Base-by-base conservation (phyloP, 441 rosid species). In the Theobroma grandiflorum region DNA sequence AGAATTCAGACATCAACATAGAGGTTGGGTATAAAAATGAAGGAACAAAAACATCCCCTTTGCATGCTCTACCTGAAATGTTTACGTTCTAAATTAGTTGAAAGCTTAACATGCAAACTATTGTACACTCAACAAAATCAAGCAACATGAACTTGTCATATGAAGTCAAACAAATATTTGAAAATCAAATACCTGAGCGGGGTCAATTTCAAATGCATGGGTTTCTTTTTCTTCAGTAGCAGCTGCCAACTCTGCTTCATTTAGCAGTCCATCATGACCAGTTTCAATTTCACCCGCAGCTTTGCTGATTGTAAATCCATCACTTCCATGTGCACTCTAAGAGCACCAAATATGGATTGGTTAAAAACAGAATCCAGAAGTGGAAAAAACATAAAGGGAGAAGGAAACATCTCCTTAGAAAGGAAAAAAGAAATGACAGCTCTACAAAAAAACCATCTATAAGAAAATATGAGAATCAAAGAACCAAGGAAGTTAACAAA, bases 151-250 rank as follows among this genome's bases (percentile, higher is more conserved):
- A 77, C 52, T 52, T 15, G 10, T 64, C 35, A 59, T 26, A 52
- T 2, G 20, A 72, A 53, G 33, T 63, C 14, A 59, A 72, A 38
- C 35, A 42, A 63, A 50, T 38, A 78, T 35, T 18, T 22, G 43
- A 45, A 31, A 50, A 42, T 18, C 71, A 5, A 72, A 14, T 57
- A 87, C 87, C 94, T 91, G 98, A 75, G 97, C 74, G 74, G 98
- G 99, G 76, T 93, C 94, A 45, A 95, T 81, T 84, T 96, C 98
- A 89, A 94, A 93, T 22, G 97, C 87, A 81, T 91, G 98, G 57
- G 98, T 94, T 87, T 95, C 97, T 85, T 92, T 97, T 57, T 95
- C 98, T 88, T 97, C 97, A 50, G 96, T 92, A 40, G 88, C 97
- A 82, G 98, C 97, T 47, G 99, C 98, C 86, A 92, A 83, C 79